Conservation (phyloP, 192 early-diverging fungal genomes). For the Coemansia sp. region DNA sequence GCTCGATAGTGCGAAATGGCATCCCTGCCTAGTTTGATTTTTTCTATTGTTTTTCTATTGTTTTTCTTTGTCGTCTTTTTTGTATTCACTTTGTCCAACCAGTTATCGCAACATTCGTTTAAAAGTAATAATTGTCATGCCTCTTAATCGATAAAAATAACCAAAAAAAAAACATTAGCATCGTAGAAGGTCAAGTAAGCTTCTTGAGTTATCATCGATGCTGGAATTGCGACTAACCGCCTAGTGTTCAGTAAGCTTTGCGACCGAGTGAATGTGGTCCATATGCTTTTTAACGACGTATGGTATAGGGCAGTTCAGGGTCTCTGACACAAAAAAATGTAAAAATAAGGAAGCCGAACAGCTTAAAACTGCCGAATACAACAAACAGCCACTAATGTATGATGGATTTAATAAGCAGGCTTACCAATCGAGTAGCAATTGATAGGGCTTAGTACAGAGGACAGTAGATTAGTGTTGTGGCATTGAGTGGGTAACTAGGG, state of each 20-base stretch:
- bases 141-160: too few relatives aligned
- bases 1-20: too few relatives aligned
- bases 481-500: slow-evolving; percentile 73
- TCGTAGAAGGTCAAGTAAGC: too few relatives aligned
- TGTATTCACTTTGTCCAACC: too few relatives aligned
- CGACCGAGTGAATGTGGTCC: too few relatives aligned
- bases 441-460: slow-evolving; percentile 67
- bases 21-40: too few relatives aligned
- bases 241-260: too few relatives aligned
- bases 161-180: too few relatives aligned
- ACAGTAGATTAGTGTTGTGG: slow-evolving; percentile 63
- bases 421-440: slow-evolving; percentile 52
- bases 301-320: slow-evolving; percentile 59
- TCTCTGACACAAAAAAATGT: slow-evolving; percentile 72
- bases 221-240: too few relatives aligned
- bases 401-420: slow-evolving; percentile 42
- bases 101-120: too few relatives aligned
- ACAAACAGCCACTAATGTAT: slow-evolving; percentile 52
- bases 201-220: too few relatives aligned
- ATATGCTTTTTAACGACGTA: slow-evolving; percentile 1
- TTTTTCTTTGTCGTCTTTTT: background rate
- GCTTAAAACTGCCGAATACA: slow-evolving; percentile 61
- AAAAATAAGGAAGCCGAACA: slow-evolving; percentile 54
- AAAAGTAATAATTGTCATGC: too few relatives aligned
- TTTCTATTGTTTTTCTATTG: background rate